A percentile compares a stretch with the other conserved stretches of the same genome.
Evolutionary conservation across 2,329 filamentous ascomycete genomes (phyloP).

Genomic region (Colletotrichum australisinense): DNA sequence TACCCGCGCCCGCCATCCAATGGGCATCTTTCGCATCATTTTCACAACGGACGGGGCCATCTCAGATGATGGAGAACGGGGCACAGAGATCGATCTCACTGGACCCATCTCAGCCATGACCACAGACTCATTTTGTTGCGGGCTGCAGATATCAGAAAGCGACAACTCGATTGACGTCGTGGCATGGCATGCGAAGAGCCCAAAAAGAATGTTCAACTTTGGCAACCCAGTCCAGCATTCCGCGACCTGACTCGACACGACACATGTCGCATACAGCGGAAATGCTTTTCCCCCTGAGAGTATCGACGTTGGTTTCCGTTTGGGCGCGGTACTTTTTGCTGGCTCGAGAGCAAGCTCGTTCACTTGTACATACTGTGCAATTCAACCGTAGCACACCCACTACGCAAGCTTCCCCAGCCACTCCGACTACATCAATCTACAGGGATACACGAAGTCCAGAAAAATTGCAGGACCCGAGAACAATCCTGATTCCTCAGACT

Average conservation of each 20-base stretch:
- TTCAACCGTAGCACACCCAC: slow-evolving; percentile 1
- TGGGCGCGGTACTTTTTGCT: background rate
- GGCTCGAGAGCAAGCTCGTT: background rate
- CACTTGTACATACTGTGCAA: background rate
- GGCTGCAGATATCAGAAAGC: slow-evolving; percentile 1
- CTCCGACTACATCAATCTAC: slow-evolving; percentile 11
- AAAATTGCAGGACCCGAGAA: slow-evolving; percentile 16
- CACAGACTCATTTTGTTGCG: slow-evolving; percentile 8
- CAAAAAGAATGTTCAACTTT: background rate
- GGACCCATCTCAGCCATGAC: slow-evolving; percentile 32
- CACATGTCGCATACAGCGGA: slow-evolving; percentile 15
- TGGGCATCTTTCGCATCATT: slow-evolving; percentile 20
- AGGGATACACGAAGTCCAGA: slow-evolving; percentile 27
- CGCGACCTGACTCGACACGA: slow-evolving; percentile 16
- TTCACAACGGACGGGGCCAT: slow-evolving; percentile 31
- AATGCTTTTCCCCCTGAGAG: slow-evolving; percentile 16
- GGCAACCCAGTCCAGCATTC: slow-evolving; percentile 1
- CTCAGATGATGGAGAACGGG: slow-evolving; percentile 33
- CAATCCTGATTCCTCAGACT: slow-evolving; percentile 13
- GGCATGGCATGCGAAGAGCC: background rate
- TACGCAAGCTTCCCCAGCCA: slow-evolving; percentile 19
- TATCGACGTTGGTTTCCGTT: background rate
- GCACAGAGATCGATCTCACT: slow-evolving; percentile 34
- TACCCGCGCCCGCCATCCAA: slow-evolving; percentile 31
- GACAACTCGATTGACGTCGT: background rate